Conservation (phyloP, 306 rosid genomes). For the Vigna angularis region DNA sequence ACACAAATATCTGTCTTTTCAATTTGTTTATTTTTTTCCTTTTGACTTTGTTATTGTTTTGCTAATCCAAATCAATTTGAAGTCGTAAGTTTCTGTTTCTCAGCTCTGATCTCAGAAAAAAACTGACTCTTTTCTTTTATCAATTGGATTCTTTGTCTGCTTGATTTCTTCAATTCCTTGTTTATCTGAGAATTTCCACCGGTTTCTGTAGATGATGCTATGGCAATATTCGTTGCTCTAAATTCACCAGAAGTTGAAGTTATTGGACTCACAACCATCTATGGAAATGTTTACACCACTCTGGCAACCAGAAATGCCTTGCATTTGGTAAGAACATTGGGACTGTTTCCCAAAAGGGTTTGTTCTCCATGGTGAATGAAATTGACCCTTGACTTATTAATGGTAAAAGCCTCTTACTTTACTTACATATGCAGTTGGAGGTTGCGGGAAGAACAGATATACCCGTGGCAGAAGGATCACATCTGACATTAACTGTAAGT, state of each 20-base stretch:
- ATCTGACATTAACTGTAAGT: constrained; percentile 77
- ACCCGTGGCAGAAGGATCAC: constrained; percentile 99
- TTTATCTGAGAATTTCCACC: constrained; percentile 34
- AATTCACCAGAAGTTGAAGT: constrained; percentile 82
- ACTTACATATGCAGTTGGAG: constrained; percentile 69
- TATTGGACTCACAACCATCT: constrained; percentile 89
- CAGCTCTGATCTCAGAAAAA: background rate
- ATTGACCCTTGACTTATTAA: background rate
- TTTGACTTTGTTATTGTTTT: background rate
- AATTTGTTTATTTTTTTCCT: background rate
- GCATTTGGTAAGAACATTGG: constrained; percentile 71
- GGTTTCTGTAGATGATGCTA: constrained; percentile 78
- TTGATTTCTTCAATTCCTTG: constrained; percentile 37
- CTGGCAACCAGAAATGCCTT: constrained; percentile 93
- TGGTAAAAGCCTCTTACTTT: constrained; percentile 1
- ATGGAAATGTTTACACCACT: constrained; percentile 88
- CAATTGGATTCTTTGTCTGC: background rate
- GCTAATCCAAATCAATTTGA: background rate
- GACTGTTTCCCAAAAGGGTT: background rate
- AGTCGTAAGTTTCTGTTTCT: background rate
- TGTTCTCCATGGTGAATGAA: constrained; percentile 2
- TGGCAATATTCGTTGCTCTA: constrained; percentile 88
- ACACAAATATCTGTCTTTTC: background rate
- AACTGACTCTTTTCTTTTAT: background rate
- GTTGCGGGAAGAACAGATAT: constrained; percentile 90